phyloP scores from a whole-genome alignment of 2,329 filamentous ascomycete genomes.

The Alternaria rosae region DNA sequence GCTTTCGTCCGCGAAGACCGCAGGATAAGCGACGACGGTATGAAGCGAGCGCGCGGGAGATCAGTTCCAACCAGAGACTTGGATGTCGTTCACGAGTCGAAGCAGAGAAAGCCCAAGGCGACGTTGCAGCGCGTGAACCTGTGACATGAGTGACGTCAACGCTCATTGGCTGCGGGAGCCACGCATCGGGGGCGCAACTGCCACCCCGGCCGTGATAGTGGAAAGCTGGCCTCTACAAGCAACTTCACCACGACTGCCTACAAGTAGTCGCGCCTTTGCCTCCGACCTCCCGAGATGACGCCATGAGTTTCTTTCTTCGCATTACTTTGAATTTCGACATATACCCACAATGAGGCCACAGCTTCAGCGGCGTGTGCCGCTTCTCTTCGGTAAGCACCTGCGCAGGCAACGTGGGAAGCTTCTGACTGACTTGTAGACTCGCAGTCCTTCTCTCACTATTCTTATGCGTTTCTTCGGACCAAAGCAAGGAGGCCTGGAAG shows the following conservation, averaged over 20 bases:
- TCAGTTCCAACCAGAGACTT: neutral
- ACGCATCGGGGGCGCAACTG: slow-evolving; percentile 23
- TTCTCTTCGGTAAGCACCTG: slow-evolving; percentile 41
- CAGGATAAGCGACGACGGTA: neutral
- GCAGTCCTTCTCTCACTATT: slow-evolving; percentile 45
- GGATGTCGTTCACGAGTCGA: neutral
- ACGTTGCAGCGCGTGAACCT: slow-evolving; percentile 11
- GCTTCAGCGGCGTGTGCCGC: slow-evolving; percentile 47
- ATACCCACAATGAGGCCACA: slow-evolving; percentile 44
- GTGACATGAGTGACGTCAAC: slow-evolving; percentile 32
- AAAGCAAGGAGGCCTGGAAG: slow-evolving; percentile 22
- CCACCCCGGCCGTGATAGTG: slow-evolving; percentile 26
- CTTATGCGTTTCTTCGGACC: slow-evolving; percentile 26
- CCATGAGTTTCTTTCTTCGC: slow-evolving; percentile 36
- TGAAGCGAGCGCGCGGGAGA: neutral
- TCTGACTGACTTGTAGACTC: slow-evolving; percentile 29
- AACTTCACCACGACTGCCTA: slow-evolving; percentile 25
- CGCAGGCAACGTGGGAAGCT: slow-evolving; percentile 10
- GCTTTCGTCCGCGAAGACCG: slow-evolving; percentile 19
- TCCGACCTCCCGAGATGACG: slow-evolving; percentile 32
- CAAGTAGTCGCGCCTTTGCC: slow-evolving; percentile 22
- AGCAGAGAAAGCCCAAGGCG: neutral
- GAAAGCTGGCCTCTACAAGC: slow-evolving; percentile 48
- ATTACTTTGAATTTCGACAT: slow-evolving; percentile 18
- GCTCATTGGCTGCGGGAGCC: slow-evolving; percentile 38